Percentiles rank a stretch among this genome's conserved stretches.
These are phyloP conservation scores for Trametes gibbosa DNA, from an alignment of 768 basidiomycete genomes.

Conservation along the genomic window DNA sequence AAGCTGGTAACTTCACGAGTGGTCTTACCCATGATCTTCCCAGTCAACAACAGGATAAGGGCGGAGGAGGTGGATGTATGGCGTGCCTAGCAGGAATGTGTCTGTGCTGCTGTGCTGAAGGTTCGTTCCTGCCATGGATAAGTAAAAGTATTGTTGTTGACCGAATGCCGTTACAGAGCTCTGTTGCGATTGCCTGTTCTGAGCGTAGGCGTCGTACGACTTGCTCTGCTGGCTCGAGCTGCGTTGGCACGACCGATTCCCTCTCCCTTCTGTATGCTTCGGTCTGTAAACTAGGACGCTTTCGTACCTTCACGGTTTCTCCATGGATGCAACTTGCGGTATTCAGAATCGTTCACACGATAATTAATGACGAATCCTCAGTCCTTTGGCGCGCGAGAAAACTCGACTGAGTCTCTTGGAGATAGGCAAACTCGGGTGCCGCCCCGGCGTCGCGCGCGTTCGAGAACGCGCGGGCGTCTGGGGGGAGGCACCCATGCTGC, in stretches of 20 bases:
- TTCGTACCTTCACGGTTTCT: not conserved
- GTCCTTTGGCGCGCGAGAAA: not conserved
- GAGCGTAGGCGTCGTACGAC: constrained; percentile 2
- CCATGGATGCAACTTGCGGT: not conserved
- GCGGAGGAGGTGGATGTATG: constrained; percentile 47
- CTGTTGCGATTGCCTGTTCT: constrained; percentile 70
- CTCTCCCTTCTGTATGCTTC: constrained; percentile 6
- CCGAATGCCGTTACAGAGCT: constrained; percentile 45
- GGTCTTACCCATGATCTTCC: not conserved
- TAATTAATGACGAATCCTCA: not conserved
- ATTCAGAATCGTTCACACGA: not conserved
- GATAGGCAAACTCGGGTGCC: not conserved
- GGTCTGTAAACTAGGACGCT: constrained; percentile 14
- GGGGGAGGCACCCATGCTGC: not conserved
- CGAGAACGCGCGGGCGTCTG: not conserved
- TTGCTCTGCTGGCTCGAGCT: constrained; percentile 10
- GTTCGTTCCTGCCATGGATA: constrained; percentile 34
- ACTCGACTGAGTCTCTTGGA: not conserved
- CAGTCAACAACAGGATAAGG: constrained; percentile 55
- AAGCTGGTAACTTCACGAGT: not conserved
- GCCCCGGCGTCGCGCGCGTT: not conserved
- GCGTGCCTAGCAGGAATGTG: constrained; percentile 66
- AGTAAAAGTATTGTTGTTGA: not conserved
- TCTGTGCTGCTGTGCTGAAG: constrained; percentile 74
- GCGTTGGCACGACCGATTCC: constrained; percentile 4